Base-by-base conservation (phyloP, 768 basidiomycete genomes). In the Calocybe indica region DNA sequence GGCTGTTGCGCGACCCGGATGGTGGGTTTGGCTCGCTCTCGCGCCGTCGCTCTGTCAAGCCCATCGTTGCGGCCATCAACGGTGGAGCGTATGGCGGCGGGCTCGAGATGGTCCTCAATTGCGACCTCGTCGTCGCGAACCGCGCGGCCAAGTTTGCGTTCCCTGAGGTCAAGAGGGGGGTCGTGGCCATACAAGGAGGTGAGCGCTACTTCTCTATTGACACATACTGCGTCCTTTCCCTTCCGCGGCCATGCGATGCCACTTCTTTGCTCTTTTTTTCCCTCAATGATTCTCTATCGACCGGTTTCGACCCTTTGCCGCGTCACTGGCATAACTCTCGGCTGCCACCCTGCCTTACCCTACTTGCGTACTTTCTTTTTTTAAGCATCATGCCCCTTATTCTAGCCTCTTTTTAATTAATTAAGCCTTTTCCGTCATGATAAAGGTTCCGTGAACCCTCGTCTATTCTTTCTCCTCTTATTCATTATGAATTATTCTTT, bases 101-200 rank as follows among this genome's bases (percentile, higher is more conserved):
- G 6, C 68, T 77, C 52, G 84, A 85, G 58, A 73, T 86, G 43
- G 52, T 88, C 1, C 55, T 90, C 5, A 92, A 91, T 53, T 89
- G 86, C 51, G 89, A 91, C 57, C 58, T 90, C 28, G 85, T 90
- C 45, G 62, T 91, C 13, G 82, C 88, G 1, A 75, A 72, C 50
- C 71, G 80, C 43, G 76, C 79, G 11, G 81, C 87, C 2, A 77
- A 73, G 47, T 88, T 92, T 52, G 85, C 79, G 4, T 69, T 89
- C 22, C 85, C 86, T 0, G 88, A 91, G 55, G 88, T 88, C 4
- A 85, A 81, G 61, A 74, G 85, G 29, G 89, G 90, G 0, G 88
- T 89, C 6, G 57, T 86, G 30, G 87, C 85, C 9, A 65, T 75
- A 9, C 81, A 83, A 57, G 88, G 88, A 57, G 86, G 85, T 82